Evolutionary conservation across 305 asterid species (phyloP), one percentile per base, ranked within the genome.

Genomic region (Fraxinus greggii): DNA sequence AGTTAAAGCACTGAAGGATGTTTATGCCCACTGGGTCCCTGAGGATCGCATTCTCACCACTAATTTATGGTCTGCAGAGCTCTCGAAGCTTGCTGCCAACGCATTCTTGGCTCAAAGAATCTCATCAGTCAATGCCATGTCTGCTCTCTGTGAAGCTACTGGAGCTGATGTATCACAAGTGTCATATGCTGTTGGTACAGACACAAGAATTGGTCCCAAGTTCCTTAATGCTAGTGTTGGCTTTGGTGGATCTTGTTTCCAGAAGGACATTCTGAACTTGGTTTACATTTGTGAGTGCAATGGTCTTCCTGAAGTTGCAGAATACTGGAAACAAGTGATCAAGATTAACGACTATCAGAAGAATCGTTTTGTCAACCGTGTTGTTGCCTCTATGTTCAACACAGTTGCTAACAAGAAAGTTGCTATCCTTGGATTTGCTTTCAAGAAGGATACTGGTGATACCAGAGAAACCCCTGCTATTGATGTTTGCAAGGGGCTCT

Each of bases 51-150:
- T 92, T 84, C 36, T 92, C 38, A 90, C 95, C 67, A 92, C 97
- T 72, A 92, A 92, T 78, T 80, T 92, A 81, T 92, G 97, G 97
- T 92, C 97, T 3, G 97, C 97, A 3, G 97, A 92, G 90, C 97
- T 92, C 83, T 92, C 97, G 7, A 92, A 92, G 86, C 90, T 91
- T 17, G 97, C 97, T 38, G 95, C 97, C 77, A 92, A 92, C 72
- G 97, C 97, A 4, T 92, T 92, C 91, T 85, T 92, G 89, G 97
- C 97, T 9, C 97, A 92, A 79, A 89, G 97, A 84, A 92, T 92
- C 86, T 92, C 97, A 54, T 91, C 97, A 1, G 97, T 92, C 80
- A 92, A 92, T 59, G 93, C 97, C 80, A 92, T 92, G 97, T 92
- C 97, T 10, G 97, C 97, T 79, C 92, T 92, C 70, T 92, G 97